Percentiles rank a stretch among this genome's conserved stretches.
Evolutionary conservation across 2,329 filamentous ascomycete species (phyloP).

Genomic region (Diaporthe helianthi): DNA sequence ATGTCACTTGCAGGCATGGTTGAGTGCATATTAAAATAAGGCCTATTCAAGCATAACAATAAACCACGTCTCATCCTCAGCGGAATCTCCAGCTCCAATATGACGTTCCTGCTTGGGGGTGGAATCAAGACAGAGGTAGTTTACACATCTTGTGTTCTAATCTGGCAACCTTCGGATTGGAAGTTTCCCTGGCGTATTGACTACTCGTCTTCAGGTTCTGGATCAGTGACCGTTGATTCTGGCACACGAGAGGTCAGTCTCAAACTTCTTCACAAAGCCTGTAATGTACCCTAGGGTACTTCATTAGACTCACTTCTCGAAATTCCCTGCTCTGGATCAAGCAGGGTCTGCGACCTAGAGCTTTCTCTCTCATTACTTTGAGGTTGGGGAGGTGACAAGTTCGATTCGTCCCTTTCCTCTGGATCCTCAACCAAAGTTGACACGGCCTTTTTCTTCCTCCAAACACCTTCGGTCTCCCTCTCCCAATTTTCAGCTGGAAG

Average conservation of each 20-base stretch:
- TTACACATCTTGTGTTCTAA: too few relatives aligned
- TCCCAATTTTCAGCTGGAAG: background rate
- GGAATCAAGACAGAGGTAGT: too few relatives aligned
- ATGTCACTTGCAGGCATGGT: too few relatives aligned
- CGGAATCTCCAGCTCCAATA: too few relatives aligned
- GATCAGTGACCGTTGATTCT: background rate
- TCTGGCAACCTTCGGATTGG: background rate
- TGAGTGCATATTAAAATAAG: too few relatives aligned
- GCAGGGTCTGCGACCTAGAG: background rate
- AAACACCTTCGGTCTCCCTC: background rate
- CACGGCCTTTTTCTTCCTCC: background rate
- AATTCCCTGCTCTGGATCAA: background rate
- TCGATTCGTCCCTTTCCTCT: background rate
- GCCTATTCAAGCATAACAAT: too few relatives aligned
- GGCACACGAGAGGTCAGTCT: background rate
- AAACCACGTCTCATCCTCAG: too few relatives aligned
- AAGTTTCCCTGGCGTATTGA: background rate
- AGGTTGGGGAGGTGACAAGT: background rate
- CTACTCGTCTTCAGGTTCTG: background rate
- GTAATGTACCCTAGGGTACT: background rate
- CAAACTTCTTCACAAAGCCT: background rate
- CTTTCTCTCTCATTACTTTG: background rate
- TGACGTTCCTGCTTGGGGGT: too few relatives aligned
- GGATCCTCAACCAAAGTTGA: background rate
- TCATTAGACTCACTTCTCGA: background rate